These are phyloP conservation scores for Aphanomyces stellatus DNA, from an alignment of 352 stramenopile genomes.

Conservation along the genomic window DNA sequence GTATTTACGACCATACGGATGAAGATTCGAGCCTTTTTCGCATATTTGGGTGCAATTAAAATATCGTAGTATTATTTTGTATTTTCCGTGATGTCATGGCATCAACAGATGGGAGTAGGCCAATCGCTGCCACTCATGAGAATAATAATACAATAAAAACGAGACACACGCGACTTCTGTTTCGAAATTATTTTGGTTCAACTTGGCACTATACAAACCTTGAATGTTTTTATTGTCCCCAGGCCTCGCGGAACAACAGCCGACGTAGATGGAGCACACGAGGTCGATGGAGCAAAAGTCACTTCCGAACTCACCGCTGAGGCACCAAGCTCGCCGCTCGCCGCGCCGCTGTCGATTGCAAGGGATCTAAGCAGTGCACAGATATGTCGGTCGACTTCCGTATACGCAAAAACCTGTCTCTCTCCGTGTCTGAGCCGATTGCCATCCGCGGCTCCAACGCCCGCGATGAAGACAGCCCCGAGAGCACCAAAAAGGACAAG, in stretches of 20 bases:
- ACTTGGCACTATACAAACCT: conserved; percentile 7
- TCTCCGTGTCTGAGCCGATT: conserved; percentile 13
- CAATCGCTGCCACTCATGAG: no score
- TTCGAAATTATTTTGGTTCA: no score
- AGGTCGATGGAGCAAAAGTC: background rate
- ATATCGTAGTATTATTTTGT: no score
- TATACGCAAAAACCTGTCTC: conserved; percentile 3
- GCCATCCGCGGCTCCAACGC: background rate
- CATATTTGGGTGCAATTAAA: no score
- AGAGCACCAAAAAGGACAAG: conserved; percentile 12
- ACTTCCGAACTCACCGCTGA: background rate
- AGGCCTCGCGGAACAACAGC: background rate
- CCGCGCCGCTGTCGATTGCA: background rate
- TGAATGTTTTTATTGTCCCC: background rate
- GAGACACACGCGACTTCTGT: no score
- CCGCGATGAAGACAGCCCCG: background rate
- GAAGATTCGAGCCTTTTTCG: no score
- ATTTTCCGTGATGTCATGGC: no score
- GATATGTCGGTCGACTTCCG: conserved; percentile 19
- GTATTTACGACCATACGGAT: no score
- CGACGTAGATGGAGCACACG: no score
- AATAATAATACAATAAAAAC: no score
- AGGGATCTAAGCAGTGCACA: background rate
- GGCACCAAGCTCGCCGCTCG: background rate
- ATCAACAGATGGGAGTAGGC: no score